A percentile compares a stretch with the other conserved stretches of the same genome.
These are phyloP conservation scores for Voacanga thouarsii DNA, from an alignment of 257 asterid genomes.

Conservation along the genomic window DNA sequence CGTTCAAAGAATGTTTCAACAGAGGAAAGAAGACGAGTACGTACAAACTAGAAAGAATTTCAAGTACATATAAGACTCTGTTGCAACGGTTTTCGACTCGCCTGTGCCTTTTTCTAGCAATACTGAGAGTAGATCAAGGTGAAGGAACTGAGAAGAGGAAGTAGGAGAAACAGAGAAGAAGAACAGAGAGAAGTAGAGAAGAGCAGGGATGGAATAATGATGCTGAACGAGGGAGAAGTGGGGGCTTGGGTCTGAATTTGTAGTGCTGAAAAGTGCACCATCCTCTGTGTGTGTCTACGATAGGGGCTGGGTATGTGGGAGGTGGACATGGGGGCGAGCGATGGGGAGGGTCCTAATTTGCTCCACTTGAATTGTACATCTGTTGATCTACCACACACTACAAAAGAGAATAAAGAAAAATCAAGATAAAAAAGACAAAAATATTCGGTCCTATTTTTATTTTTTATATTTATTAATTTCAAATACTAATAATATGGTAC, in stretches of 20 bases:
- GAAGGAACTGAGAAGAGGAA: background rate
- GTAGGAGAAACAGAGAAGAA: background rate
- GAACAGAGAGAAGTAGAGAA: slow-evolving; percentile 8
- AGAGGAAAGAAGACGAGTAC: background rate
- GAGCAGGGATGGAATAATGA: slow-evolving; percentile 17
- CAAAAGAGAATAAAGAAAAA: background rate
- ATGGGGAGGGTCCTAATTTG: slow-evolving; percentile 16
- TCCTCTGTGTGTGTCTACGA: slow-evolving; percentile 20
- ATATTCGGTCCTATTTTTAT: slow-evolving; percentile 12
- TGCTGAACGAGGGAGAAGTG: slow-evolving; percentile 53
- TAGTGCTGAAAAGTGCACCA: slow-evolving; percentile 57
- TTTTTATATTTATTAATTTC: too few species aligned
- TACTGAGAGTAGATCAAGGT: background rate
- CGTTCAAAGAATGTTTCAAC: background rate
- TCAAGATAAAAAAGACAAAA: slow-evolving; percentile 4
- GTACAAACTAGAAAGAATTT: background rate
- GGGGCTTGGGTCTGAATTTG: slow-evolving; percentile 60
- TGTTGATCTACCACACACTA: slow-evolving; percentile 30
- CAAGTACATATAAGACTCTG: background rate
- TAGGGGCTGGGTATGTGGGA: background rate
- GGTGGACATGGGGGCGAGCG: background rate
- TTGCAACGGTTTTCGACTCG: background rate
- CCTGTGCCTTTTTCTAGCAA: too few species aligned
- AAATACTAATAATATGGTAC: too few species aligned
- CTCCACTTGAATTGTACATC: slow-evolving; percentile 56